Base-by-base conservation (phyloP, 139 green algal species). In the Klebsormidium nitens region DNA sequence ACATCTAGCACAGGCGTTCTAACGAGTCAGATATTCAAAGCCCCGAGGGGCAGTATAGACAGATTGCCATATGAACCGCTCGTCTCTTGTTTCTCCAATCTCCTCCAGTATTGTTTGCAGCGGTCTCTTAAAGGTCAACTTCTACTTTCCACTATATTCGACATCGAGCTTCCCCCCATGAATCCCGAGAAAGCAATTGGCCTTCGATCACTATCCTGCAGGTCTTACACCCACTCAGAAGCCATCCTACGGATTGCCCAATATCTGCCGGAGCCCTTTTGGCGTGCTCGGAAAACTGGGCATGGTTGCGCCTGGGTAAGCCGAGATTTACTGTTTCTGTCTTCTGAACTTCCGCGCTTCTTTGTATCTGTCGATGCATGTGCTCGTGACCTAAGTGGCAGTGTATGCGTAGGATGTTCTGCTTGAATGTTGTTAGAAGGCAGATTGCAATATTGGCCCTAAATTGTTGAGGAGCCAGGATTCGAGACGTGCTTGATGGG, bases 261-360 rank as follows among this genome's bases (percentile, higher is more conserved):
- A 6, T 34, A 37, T 19, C 52, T 61, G 52, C 23, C 17, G 28
- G 17, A 36, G 29, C 52, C 52, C 28, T 61, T 61, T 19, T 23
- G 17, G 28, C 52, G 29, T n/a, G 28, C 52, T 61, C 6, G 52
- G 17, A n/a, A n/a, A 14, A n/a, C 6, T 34, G 23, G 6, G 17
- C 23, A 8, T 61, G 23, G 17, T 61, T 8, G 11, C 14, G 8
- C 52, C 52, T 37, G 14, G 52, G 52, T 61, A 61, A 61, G 52
- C 52, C n/a, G n/a, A 61, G 17, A 61, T 61, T 50, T 26, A 26
- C 42, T 26, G 52, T 61, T 61, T 36, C 6, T 61, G 26, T 6
- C 29, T 17, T 23, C 29, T 50, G 42, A 14, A 14, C 8, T 5
- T 61, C 17, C 6, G 52, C 29, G 26, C 29, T 14, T 14, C n/a